phyloP scores from a whole-genome alignment of 257 asterid species.

The Lantana camara region DNA sequence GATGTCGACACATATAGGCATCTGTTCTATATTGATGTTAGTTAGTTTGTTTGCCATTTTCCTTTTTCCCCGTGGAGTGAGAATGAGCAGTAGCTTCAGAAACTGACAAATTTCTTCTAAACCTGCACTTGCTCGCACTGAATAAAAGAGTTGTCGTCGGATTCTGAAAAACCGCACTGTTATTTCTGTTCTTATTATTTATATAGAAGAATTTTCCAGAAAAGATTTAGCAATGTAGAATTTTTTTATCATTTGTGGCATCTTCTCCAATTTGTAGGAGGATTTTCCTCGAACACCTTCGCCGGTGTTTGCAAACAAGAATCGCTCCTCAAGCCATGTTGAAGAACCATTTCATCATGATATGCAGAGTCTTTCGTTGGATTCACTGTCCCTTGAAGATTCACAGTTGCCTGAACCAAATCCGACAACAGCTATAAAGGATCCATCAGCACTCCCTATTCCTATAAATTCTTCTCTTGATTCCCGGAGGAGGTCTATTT shows the following conservation, averaged over 20 bases:
- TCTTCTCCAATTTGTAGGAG: constrained; percentile 46
- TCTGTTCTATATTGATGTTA: constrained; percentile 8
- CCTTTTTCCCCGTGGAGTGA: neutral
- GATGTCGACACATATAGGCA: neutral
- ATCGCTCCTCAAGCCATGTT: constrained; percentile 50
- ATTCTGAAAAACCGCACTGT: neutral
- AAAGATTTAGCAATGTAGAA: neutral
- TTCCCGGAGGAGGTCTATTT: constrained; percentile 34
- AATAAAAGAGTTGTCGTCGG: neutral
- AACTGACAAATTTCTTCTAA: constrained; percentile 19
- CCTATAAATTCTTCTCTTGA: constrained; percentile 32
- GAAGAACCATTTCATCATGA: constrained; percentile 58
- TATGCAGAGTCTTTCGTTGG: constrained; percentile 50
- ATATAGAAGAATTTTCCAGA: neutral
- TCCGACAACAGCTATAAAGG: constrained; percentile 33
- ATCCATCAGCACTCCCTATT: constrained; percentile 32
- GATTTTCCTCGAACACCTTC: constrained; percentile 84
- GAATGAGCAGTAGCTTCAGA: constrained; percentile 3
- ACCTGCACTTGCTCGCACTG: neutral
- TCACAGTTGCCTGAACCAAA: constrained; percentile 46
- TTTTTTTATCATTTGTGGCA: constrained; percentile 19
- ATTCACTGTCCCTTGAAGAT: constrained; percentile 47
- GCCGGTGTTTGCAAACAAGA: constrained; percentile 58
- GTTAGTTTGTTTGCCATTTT: constrained; percentile 9
- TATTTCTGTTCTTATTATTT: neutral